Evolutionary conservation across 805 yeast genomes (phyloP), one percentile per base, ranked within the genome.

Genomic region (Hanseniaspora lindneri): DNA sequence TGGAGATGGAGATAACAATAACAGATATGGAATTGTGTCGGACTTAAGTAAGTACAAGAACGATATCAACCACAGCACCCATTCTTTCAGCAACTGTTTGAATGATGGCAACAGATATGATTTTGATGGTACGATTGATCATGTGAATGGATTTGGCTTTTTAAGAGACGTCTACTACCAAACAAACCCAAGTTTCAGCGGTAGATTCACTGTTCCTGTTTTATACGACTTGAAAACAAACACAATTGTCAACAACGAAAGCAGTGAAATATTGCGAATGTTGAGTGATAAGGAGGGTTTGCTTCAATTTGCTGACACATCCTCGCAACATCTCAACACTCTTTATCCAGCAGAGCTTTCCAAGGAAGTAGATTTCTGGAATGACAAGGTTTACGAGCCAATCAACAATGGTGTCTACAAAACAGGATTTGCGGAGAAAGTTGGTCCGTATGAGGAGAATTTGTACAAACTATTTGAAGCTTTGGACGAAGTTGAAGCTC

Each of bases 401-500:
- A 82, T 89, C 63, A 87, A 88, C 71, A 85, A 83, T 60, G 96
- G 95, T 34, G 96, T 88, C 35, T 89, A 89, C 71, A 89, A 86
- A 66, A 55, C 92, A 2, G 97, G 97, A 0, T 89, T 88, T 64
- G 85, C 96, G 4, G 77, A 86, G 10, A 73, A 73, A 50, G 95
- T 85, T 64, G 86, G 81, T 53, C 83, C 80, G 11, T 88, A 88
- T 60, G 89, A 83, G 54, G 67, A 67, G 47, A 80, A 80, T 56
- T 84, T 81, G 2, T 62, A 56, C 29, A 73, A 72, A 37, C 66
- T 88, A 30, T 88, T 87, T 61, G 66, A 66, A 24, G 73, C 77
- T 54, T 69, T 86, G 59, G 88, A 83, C 56, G 76, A 75, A 56
- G 77, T 83, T 41, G 95, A 86, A 64, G 60, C 60, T 14, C 63